phyloP scores from a whole-genome alignment of 352 stramenopile genomes.

The Globisporangium emineosum region DNA sequence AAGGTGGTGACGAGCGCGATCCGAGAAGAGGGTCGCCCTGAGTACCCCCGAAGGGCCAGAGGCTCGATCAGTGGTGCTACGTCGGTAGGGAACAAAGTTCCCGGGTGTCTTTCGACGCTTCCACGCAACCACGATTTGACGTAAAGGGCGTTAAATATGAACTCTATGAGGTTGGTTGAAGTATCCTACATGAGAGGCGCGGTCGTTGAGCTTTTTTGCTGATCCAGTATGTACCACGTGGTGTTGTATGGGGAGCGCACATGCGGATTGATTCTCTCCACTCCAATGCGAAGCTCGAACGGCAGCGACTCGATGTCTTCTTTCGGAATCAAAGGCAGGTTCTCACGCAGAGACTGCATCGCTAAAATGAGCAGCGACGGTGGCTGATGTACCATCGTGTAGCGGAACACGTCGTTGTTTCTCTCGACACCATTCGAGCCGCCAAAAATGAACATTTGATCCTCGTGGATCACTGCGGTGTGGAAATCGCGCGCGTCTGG shows the following conservation, averaged over 20 bases:
- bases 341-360: conserved; percentile 59
- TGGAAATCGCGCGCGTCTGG: conserved; percentile 82
- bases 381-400: conserved; percentile 53
- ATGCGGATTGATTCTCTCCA: conserved; percentile 72
- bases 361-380: conserved; percentile 65
- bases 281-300: conserved; percentile 56
- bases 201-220: conserved; percentile 35
- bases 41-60: too few relatives aligned
- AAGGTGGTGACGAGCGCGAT: too few relatives aligned
- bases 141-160: conserved; percentile 63
- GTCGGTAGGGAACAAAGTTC: too few relatives aligned
- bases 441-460: conserved; percentile 80
- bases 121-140: too few relatives aligned
- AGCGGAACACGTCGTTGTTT: conserved; percentile 81
- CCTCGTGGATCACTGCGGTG: conserved; percentile 67
- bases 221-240: conserved; percentile 58
- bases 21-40: too few relatives aligned
- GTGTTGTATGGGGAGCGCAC: conserved; percentile 60
- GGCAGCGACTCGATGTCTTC: conserved; percentile 50
- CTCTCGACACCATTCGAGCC: conserved; percentile 81
- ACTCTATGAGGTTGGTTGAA: conserved; percentile 15
- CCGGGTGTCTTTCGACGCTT: too few relatives aligned
- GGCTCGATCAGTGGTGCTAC: too few relatives aligned
- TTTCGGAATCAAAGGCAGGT: conserved; percentile 34
- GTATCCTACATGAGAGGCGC: conserved; percentile 43